Conservation (phyloP, 1,284 basidiomycete genomes). For the Trichosporon coremiiforme region DNA sequence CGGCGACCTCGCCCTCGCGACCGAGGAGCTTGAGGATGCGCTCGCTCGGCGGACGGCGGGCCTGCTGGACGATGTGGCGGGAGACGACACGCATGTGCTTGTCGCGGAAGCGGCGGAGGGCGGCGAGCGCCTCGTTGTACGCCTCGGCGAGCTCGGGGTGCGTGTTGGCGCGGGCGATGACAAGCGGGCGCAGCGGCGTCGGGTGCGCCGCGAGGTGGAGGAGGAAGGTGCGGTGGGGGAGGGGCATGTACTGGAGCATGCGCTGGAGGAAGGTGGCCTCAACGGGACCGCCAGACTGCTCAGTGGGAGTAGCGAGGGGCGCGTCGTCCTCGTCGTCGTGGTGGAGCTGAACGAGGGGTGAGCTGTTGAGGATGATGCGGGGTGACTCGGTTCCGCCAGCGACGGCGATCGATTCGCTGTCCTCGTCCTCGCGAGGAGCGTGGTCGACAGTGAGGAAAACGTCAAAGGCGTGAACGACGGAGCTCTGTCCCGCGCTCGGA, state of each 20-base stretch:
- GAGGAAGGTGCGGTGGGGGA: constrained; percentile 84
- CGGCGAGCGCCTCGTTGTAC: constrained; percentile 72
- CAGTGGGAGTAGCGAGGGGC: neutral
- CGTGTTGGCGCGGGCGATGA: constrained; percentile 42
- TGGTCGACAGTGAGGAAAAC: constrained; percentile 78
- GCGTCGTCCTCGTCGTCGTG: neutral
- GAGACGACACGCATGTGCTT: constrained; percentile 85
- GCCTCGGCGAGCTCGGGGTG: constrained; percentile 61
- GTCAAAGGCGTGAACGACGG: constrained; percentile 84
- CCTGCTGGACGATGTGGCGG: constrained; percentile 76
- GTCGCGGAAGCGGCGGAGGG: constrained; percentile 79
- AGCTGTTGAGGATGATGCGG: constrained; percentile 26
- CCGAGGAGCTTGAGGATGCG: constrained; percentile 44
- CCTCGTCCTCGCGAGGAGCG: constrained; percentile 46
- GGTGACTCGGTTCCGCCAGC: constrained; percentile 23
- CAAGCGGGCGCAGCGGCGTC: constrained; percentile 62
- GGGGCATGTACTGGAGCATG: constrained; percentile 89
- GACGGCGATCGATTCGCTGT: constrained; percentile 12
- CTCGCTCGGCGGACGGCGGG: constrained; percentile 53
- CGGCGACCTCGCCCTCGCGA: constrained; percentile 25
- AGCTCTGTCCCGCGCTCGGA: constrained; percentile 87
- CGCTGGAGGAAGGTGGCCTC: constrained; percentile 67
- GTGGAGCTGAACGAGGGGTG: constrained; percentile 18
- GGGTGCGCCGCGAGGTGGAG: constrained; percentile 70
- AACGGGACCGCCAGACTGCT: constrained; percentile 39